phyloP scores from a whole-genome alignment of 2,329 filamentous ascomycete species.

The Pseudocercospora musae region DNA sequence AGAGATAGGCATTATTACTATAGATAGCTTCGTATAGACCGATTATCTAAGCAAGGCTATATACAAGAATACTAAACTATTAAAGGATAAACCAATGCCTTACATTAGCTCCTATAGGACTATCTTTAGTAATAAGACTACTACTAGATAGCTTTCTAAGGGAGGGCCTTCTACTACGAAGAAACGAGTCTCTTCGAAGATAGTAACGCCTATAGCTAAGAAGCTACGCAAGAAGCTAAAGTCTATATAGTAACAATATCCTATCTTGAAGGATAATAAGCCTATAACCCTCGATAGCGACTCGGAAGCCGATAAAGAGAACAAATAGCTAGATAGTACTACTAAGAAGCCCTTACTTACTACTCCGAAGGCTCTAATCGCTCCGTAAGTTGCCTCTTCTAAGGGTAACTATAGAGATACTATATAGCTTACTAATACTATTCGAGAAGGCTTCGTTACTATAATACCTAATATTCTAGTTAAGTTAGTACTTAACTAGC shows the following conservation, averaged over 20 bases:
- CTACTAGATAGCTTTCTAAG: background rate
- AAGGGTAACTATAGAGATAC: background rate
- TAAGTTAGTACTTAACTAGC: background rate
- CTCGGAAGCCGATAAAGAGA: too few species aligned
- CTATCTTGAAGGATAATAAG: too few species aligned
- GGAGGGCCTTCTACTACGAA: background rate
- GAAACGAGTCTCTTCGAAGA: background rate
- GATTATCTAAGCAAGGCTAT: background rate
- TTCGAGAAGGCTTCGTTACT: background rate
- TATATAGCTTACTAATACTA: background rate
- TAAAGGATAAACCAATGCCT: background rate
- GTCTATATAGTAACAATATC: too few species aligned
- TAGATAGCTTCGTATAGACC: background rate
- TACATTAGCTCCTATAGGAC: background rate
- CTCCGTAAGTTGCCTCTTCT: too few species aligned
- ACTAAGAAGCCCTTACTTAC: too few species aligned
- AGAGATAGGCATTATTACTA: background rate
- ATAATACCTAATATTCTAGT: background rate
- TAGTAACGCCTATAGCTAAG: too few species aligned
- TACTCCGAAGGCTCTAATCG: too few species aligned
- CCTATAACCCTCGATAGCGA: too few species aligned
- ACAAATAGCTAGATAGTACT: too few species aligned
- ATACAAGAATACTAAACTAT: background rate
- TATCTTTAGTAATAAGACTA: background rate
- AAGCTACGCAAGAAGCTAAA: too few species aligned